A percentile compares a stretch with the other conserved stretches of the same genome.
phyloP scores from a whole-genome alignment of 805 yeast genomes.

The Candida montana region DNA sequence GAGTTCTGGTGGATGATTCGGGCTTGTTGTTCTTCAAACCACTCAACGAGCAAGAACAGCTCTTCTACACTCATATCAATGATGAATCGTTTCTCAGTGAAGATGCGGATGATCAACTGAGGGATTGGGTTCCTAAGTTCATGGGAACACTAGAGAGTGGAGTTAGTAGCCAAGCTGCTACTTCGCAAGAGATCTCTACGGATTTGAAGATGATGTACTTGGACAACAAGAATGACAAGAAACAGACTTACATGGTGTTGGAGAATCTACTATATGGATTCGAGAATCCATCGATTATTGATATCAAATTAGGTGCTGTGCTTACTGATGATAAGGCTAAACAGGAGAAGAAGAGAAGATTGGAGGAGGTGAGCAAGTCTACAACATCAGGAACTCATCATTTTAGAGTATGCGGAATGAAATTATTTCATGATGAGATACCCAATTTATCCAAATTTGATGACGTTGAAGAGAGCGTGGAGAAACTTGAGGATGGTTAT shows the following conservation, averaged over 20 bases:
- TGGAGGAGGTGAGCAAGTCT: constrained; percentile 52
- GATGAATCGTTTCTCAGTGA: constrained; percentile 9
- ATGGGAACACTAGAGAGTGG: constrained; percentile 56
- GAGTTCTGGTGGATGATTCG: constrained; percentile 55
- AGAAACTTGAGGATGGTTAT: constrained; percentile 34
- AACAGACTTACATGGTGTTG: constrained; percentile 49
- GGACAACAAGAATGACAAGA: neutral
- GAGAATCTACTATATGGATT: constrained; percentile 65
- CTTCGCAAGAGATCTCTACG: constrained; percentile 20
- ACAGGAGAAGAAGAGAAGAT: constrained; percentile 54
- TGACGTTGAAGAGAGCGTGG: constrained; percentile 12
- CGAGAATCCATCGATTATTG: constrained; percentile 65
- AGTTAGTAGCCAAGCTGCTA: constrained; percentile 26
- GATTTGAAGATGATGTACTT: constrained; percentile 13
- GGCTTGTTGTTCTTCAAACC: constrained; percentile 74
- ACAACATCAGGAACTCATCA: constrained; percentile 81
- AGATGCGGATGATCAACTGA: constrained; percentile 29
- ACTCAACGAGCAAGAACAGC: constrained; percentile 56
- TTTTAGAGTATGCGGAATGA: constrained; percentile 88
- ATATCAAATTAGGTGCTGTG: constrained; percentile 72
- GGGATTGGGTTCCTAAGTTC: constrained; percentile 59
- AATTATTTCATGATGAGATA: constrained; percentile 31
- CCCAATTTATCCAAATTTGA: constrained; percentile 16
- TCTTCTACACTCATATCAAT: constrained; percentile 54
- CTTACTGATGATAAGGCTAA: constrained; percentile 61